phyloP scores from a whole-genome alignment of 176 grass and related monocot species.

The Zoysia japonica region DNA sequence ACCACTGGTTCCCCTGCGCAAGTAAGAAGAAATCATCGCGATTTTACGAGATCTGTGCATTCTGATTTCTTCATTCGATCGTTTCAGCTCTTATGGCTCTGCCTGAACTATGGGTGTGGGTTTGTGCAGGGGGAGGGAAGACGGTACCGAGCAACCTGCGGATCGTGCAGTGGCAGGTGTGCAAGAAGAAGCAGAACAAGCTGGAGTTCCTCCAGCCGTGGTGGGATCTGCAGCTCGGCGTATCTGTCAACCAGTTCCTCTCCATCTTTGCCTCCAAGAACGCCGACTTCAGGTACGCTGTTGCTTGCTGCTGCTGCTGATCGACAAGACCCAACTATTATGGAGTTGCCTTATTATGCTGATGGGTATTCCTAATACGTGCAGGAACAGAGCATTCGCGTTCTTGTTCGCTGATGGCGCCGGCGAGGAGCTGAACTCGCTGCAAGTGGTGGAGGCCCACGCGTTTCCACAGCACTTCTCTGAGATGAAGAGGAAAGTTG shows the following conservation, averaged over 20 bases:
- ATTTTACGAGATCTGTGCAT: neutral
- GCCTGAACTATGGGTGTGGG: neutral
- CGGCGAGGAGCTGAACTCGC: constrained; percentile 68
- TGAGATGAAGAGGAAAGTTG: constrained; percentile 62
- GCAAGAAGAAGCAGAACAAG: constrained; percentile 76
- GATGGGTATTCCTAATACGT: neutral
- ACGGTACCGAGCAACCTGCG: constrained; percentile 89
- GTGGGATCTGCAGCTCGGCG: constrained; percentile 97
- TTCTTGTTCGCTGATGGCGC: constrained; percentile 75
- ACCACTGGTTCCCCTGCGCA: constrained; percentile 86
- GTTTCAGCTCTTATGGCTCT: neutral
- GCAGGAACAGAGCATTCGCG: constrained; percentile 85
- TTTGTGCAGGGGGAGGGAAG: constrained; percentile 67
- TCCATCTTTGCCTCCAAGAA: constrained; percentile 75
- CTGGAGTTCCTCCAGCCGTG: constrained; percentile 87
- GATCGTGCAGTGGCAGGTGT: constrained; percentile 78
- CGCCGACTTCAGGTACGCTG: constrained; percentile 58
- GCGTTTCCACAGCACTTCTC: constrained; percentile 81
- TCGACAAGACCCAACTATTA: neutral
- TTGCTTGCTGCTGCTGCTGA: neutral
- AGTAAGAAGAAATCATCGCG: constrained; percentile 36
- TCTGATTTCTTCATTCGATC: neutral
- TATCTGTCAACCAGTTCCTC: constrained; percentile 90
- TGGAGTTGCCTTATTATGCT: too few species aligned
- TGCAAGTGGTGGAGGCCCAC: constrained; percentile 75